Evolutionary conservation across 768 basidiomycete species (phyloP).

Genomic region (Leccinum uliginosum): DNA sequence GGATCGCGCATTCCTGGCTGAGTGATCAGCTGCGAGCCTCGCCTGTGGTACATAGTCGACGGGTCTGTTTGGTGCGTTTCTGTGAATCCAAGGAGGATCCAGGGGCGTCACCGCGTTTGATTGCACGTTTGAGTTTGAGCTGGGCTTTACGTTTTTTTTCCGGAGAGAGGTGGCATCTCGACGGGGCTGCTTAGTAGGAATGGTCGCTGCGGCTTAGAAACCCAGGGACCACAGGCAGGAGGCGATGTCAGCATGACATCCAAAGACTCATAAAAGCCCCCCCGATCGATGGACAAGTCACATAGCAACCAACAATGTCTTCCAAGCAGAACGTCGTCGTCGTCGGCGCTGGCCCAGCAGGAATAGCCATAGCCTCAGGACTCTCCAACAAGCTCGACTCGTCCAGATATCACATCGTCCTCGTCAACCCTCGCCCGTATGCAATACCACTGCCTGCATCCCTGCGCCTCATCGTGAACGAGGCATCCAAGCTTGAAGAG

Average conservation of each 20-base stretch:
- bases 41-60: slow-evolving; percentile 4
- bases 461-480: slow-evolving; percentile 47
- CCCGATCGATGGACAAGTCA: too few relatives aligned
- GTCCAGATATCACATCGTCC: slow-evolving; percentile 44
- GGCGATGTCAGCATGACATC: background rate
- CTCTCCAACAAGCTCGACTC: slow-evolving; percentile 51
- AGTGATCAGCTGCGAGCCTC: slow-evolving; percentile 21
- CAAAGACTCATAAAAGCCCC: background rate
- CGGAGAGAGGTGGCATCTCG: slow-evolving; percentile 36
- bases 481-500: slow-evolving; percentile 36
- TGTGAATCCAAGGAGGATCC: slow-evolving; percentile 25
- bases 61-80: slow-evolving; percentile 8
- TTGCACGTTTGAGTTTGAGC: slow-evolving; percentile 73
- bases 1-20: slow-evolving; percentile 38
- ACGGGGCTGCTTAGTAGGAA: background rate
- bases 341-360: slow-evolving; percentile 52
- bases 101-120: slow-evolving; percentile 72
- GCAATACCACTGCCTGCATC: slow-evolving; percentile 46
- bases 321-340: slow-evolving; percentile 42
- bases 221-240: background rate
- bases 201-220: background rate
- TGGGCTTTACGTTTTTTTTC: slow-evolving; percentile 69
- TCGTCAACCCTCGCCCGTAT: slow-evolving; percentile 52
- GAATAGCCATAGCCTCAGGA: slow-evolving; percentile 39
- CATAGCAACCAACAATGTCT: slow-evolving; percentile 3